Percentiles rank a stretch among this genome's conserved stretches.
These are phyloP conservation scores for Aspergillus uvarum DNA, from an alignment of 2,329 filamentous ascomycete species.

Conservation along the genomic window DNA sequence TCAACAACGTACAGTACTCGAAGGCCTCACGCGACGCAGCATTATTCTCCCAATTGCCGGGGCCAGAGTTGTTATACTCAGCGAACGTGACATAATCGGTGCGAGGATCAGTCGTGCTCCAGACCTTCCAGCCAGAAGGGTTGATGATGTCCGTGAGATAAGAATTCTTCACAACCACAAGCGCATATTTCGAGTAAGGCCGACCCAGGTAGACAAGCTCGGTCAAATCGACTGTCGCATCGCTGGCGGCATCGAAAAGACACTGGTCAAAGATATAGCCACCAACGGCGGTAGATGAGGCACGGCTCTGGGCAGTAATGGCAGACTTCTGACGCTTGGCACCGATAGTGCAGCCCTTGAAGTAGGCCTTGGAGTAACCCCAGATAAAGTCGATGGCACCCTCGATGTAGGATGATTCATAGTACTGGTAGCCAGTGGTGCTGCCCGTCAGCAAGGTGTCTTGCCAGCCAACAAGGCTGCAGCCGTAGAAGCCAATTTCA, in stretches of 20 bases:
- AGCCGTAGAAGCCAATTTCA: slow-evolving; percentile 47
- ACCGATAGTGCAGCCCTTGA: slow-evolving; percentile 32
- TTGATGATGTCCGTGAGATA: slow-evolving; percentile 17
- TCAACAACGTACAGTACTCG: slow-evolving; percentile 37
- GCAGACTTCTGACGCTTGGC: slow-evolving; percentile 28
- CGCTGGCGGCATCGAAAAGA: slow-evolving; percentile 27
- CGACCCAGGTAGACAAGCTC: slow-evolving; percentile 20
- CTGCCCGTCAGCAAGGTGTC: slow-evolving; percentile 51
- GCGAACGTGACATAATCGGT: slow-evolving; percentile 19
- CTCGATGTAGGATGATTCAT: slow-evolving; percentile 45
- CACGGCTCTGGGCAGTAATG: slow-evolving; percentile 20
- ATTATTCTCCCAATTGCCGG: slow-evolving; percentile 22
- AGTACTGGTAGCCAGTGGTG: slow-evolving; percentile 48
- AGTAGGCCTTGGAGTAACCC: slow-evolving; percentile 29
- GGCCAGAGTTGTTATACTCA: slow-evolving; percentile 20
- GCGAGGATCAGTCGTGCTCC: slow-evolving; percentile 31
- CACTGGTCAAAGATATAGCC: slow-evolving; percentile 29
- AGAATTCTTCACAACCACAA: slow-evolving; percentile 22
- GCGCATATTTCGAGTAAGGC: slow-evolving; percentile 20
- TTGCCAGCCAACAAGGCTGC: slow-evolving; percentile 50
- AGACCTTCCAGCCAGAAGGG: slow-evolving; percentile 22
- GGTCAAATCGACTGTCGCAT: slow-evolving; percentile 20
- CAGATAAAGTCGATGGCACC: slow-evolving; percentile 54
- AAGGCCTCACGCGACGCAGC: slow-evolving; percentile 35
- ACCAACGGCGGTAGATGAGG: slow-evolving; percentile 20